phyloP scores from a whole-genome alignment of 441 rosid species.

The Gossypium gossypioides region DNA sequence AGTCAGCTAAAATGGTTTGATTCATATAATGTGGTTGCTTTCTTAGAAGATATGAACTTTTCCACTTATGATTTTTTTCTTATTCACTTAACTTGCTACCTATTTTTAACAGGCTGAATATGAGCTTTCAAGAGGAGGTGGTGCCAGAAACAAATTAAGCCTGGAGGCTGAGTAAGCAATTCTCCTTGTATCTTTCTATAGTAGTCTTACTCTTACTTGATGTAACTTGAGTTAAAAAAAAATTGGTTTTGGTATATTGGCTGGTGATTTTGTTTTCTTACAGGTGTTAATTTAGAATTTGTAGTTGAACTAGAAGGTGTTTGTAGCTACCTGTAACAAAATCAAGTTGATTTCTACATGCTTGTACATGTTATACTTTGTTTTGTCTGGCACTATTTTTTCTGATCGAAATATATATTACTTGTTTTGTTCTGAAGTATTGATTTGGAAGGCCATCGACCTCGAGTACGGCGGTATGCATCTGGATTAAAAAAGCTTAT shows the following conservation, averaged over 20 bases:
- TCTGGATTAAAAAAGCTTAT: slow-evolving; percentile 67
- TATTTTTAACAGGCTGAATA: slow-evolving; percentile 55
- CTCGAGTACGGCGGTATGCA: slow-evolving; percentile 86
- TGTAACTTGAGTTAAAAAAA: not conserved
- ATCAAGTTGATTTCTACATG: not conserved
- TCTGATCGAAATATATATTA: slow-evolving; percentile 3
- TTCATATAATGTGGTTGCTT: not conserved
- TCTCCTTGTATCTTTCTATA: slow-evolving; percentile 15
- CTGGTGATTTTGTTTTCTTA: not conserved
- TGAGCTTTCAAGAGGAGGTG: slow-evolving; percentile 56
- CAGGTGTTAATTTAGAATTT: not conserved
- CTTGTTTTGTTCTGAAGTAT: slow-evolving; percentile 44
- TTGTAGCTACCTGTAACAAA: not conserved
- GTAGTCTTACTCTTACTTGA: not conserved
- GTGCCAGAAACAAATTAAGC: slow-evolving; percentile 66
- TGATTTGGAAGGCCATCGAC: slow-evolving; percentile 82
- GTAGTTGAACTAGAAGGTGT: not conserved
- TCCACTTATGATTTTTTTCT: not conserved
- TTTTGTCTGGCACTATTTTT: not conserved
- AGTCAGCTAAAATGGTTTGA: slow-evolving; percentile 11
- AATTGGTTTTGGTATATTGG: not conserved
- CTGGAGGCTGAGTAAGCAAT: slow-evolving; percentile 64
- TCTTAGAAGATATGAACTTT: slow-evolving; percentile 1
- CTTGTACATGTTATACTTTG: not conserved
- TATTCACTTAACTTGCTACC: slow-evolving; percentile 9